Base-by-base conservation (phyloP, 2,329 filamentous ascomycete genomes). In the Lecanoromycetidae sp. region DNA sequence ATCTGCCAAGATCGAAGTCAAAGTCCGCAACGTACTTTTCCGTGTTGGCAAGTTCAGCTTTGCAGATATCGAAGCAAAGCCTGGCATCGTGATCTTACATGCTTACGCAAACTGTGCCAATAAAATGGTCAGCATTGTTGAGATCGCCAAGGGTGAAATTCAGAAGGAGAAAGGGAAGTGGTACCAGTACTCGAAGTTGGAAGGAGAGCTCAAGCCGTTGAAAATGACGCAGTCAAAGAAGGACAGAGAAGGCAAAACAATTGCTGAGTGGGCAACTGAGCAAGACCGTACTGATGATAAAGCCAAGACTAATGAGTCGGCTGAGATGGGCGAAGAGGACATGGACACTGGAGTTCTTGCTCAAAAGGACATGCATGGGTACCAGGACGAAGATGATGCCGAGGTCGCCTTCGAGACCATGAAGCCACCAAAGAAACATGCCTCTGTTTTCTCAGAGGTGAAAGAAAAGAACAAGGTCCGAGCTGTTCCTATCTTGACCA, bases 91-190 rank as follows among this genome's bases (percentile, higher is more conserved):
- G 7, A 54, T 63, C 29, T 51, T 72, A 8, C 56, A 59, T 35
- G 63, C 69, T 12, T 63, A 65, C 44, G 59, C 62, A 3, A 53
- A 55, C 12, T 59, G 57, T 3, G 71, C 75, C 1, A 71, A 70
- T 61, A 87, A 87, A 61, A 67, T 85, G 56, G 75, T 85, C 55
- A 80, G 75, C 3, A 72, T 86, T 37, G 71, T 72, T 36, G 82
- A 87, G 61, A 78, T 83, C 30, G 71, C 71, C 47, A 81, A 82
- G 60, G 66, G 73, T 32, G 66, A 77, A 38, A 62, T 82, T 44
- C 64, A 57, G 26, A 67, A 70, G 42, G 61, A 66, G 33, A 68
- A 67, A 3, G 66, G 64, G 50, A 54, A 63, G 39, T 67, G 63
- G 63, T 67, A 57, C 49, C 62, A 66, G 46, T 68, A 68, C 53